A percentile compares a stretch with the other conserved stretches of the same genome.
phyloP scores from a whole-genome alignment of 202 grass and related monocot species.

The Setaria italica region DNA sequence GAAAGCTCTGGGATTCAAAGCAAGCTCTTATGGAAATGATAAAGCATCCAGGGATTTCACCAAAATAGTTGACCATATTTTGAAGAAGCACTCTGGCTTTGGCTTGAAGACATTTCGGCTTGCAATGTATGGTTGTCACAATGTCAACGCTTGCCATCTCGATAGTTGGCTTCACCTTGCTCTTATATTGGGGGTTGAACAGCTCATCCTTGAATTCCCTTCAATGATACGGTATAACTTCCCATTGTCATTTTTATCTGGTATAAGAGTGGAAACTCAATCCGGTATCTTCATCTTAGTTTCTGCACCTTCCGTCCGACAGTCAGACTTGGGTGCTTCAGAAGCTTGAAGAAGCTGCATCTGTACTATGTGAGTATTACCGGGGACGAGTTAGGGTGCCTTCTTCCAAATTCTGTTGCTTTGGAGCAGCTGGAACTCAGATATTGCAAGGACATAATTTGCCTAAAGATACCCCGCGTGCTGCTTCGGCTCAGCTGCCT shows the following conservation, averaged over 20 bases:
- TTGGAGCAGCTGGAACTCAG: slow-evolving; percentile 8
- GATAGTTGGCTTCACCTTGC: slow-evolving; percentile 25
- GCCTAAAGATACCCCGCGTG: neutral
- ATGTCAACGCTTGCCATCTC: neutral
- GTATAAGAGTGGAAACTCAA: neutral
- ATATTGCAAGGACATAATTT: neutral
- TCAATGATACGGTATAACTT: neutral
- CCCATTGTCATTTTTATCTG: slow-evolving; percentile 13
- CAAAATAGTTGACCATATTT: neutral
- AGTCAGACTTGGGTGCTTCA: neutral
- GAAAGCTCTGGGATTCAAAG: neutral
- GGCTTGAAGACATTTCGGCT: neutral
- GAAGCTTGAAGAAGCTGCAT: slow-evolving; percentile 1
- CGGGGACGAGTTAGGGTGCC: slow-evolving; percentile 2
- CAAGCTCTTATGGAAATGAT: neutral
- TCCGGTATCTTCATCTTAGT: neutral
- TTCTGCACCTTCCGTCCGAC: neutral
- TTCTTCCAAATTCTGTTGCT: neutral
- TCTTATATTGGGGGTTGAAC: neutral
- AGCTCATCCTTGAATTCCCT: neutral
- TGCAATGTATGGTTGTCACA: neutral
- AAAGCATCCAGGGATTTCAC: neutral
- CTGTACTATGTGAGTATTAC: neutral
- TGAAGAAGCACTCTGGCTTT: slow-evolving; percentile 1
- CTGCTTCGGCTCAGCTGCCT: neutral